These are phyloP conservation scores for Lentinula sp. DNA, from an alignment of 768 basidiomycete genomes.

Conservation along the genomic window DNA sequence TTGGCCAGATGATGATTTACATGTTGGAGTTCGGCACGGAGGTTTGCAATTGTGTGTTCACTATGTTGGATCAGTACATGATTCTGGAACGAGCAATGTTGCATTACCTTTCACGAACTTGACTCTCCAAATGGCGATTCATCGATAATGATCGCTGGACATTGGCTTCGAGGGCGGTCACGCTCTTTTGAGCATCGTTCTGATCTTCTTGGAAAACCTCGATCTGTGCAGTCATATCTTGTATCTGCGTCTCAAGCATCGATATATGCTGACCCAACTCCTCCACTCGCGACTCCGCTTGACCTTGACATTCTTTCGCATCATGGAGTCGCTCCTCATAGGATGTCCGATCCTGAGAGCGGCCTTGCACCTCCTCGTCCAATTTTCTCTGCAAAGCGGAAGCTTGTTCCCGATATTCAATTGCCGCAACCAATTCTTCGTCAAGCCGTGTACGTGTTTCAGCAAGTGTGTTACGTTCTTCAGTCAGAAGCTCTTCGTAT, in stretches of 20 bases:
- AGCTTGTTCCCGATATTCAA: conserved; percentile 25
- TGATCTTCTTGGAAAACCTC: conserved; percentile 44
- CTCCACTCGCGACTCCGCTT: conserved; percentile 25
- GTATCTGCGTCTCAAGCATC: conserved; percentile 31
- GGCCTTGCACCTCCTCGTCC: conserved; percentile 28
- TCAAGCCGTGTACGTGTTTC: conserved; percentile 6
- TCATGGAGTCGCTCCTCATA: conserved; percentile 26
- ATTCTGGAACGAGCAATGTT: conserved; percentile 4
- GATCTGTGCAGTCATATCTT: conserved; percentile 29
- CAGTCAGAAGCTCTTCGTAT: conserved; percentile 16
- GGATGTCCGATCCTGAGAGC: conserved; percentile 23
- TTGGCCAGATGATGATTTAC: conserved; percentile 38
- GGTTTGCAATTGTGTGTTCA: conserved; percentile 31
- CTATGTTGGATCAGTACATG: conserved; percentile 24
- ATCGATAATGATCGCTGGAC: conserved; percentile 58
- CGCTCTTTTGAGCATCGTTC: conserved; percentile 42
- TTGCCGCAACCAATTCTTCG: conserved; percentile 12
- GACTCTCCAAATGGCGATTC: conserved; percentile 55
- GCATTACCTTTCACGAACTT: conserved; percentile 55
- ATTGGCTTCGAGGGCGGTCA: conserved; percentile 58
- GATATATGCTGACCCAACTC: conserved; percentile 30
- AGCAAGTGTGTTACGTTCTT: conserved; percentile 11
- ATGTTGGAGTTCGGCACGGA: conserved; percentile 32
- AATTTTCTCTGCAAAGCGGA: conserved; percentile 21
- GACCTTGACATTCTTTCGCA: conserved; percentile 18